Base-by-base conservation (phyloP, 1,284 basidiomycete species). In the Ustilago sp. region DNA sequence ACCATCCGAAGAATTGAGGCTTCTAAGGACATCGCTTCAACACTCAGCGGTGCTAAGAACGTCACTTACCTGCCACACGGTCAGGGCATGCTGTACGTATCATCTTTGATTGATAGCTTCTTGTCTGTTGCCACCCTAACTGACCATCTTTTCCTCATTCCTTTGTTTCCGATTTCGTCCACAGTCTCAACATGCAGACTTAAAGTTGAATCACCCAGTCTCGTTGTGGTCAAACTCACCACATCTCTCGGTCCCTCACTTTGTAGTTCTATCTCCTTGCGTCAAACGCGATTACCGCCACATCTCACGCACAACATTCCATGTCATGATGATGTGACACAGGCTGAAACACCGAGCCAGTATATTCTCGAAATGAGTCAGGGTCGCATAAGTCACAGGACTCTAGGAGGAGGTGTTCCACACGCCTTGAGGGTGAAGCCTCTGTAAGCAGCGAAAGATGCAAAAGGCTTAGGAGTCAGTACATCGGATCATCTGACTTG, bases 1-100 rank as follows among this genome's bases (percentile, higher is more conserved):
- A 92, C 94, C 71, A 91, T 99, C 87, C 90, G 95, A 82, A 94
- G 95, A 88, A 99, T 99, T 83, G 97, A 99, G 88, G 94, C 97
- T 48, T 93, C 93, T 89, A 95, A 98, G 89, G 95, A 96, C 67
- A 98, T 99, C 82, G 95, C 88, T 9, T 79, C 80, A 15, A 88
- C 88, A n/a, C 79, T 88, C 51, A 80, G 84, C 53, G 70, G 63
- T 45, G 81, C 83, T 9, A 79, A 86, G 58, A 88, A 88, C 67
- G 87, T 88, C 62, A 87, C 87, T 12, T 88, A 88, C 76, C 78
- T 88, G 11, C 88, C 88, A 15, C 83, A 83, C 47, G 82, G 86
- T 4, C 84, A 85, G 63, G 85, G 84, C 71, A 85, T 87, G 76
- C 84, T 87, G 43, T 45, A 19, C n/a, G 43, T 23, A 45, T 15